phyloP scores from a whole-genome alignment of 495 filamentous ascomycete genomes.

The Xylaria sp. region DNA sequence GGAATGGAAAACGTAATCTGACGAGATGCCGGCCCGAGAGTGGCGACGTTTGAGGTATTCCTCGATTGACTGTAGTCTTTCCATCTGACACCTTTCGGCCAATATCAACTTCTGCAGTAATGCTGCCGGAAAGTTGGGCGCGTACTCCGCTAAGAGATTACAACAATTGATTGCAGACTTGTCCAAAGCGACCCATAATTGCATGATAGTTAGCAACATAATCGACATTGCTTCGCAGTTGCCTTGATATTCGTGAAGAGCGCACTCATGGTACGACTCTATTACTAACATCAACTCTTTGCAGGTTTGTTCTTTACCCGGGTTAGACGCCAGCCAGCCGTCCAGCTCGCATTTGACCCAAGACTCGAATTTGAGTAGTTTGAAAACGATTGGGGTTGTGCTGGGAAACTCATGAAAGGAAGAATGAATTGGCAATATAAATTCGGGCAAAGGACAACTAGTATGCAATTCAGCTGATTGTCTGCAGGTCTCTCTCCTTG shows the following conservation, averaged over 20 bases:
- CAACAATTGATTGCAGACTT: conserved; percentile 49
- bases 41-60: conserved; percentile 50
- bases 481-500: not conserved
- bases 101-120: conserved; percentile 57
- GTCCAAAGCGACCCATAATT: conserved; percentile 68
- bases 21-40: conserved; percentile 18
- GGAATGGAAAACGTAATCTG: conserved; percentile 46
- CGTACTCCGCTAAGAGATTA: conserved; percentile 56
- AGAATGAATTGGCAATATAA: not conserved
- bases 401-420: not conserved
- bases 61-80: conserved; percentile 54
- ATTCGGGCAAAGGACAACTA: not conserved
- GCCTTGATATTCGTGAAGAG: conserved; percentile 36
- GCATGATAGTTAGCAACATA: conserved; percentile 63
- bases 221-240: conserved; percentile 59
- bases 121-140: conserved; percentile 49
- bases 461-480: not conserved
- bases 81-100: conserved; percentile 53
- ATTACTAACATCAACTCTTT: conserved; percentile 16
- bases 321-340: not conserved
- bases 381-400: not conserved
- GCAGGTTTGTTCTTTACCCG: conserved; percentile 2
- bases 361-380: not conserved
- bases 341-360: conserved; percentile 26
- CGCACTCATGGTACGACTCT: conserved; percentile 26